Conservation (phyloP, 129 eudicot species). For the Smallanthus sonchifolius region DNA sequence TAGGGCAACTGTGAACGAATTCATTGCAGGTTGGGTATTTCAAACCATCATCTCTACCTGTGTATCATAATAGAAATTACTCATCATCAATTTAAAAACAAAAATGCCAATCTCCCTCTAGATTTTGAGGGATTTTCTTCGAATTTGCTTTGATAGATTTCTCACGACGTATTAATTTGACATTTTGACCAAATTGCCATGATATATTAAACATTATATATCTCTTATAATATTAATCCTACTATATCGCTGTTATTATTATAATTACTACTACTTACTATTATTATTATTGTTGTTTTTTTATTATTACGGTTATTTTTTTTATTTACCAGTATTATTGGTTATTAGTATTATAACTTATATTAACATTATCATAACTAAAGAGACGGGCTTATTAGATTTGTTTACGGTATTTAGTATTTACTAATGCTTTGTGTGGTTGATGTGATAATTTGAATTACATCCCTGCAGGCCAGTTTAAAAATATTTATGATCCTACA, state of each 20-base stretch:
- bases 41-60: constrained; percentile 84
- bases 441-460: not conserved
- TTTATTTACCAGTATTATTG: too few species aligned
- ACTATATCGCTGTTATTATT: too few species aligned
- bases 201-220: too few species aligned
- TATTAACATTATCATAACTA: not conserved
- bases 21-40: constrained; percentile 69
- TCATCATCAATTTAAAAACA: not conserved
- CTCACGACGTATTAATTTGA: not conserved
- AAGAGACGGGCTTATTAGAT: not conserved
- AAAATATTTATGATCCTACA: not conserved
- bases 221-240: too few species aligned
- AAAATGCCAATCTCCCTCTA: not conserved
- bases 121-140: not conserved
- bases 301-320: too few species aligned
- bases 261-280: too few species aligned
- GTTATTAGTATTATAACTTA: too few species aligned
- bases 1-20: constrained; percentile 63
- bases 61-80: constrained; percentile 1
- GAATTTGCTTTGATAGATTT: not conserved
- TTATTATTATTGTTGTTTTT: too few species aligned
- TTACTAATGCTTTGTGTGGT: not conserved
- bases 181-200: too few species aligned
- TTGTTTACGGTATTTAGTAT: not conserved
- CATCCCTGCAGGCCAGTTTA: not conserved